phyloP scores from a whole-genome alignment of 352 stramenopile genomes.

The Phytophthora ramorum region DNA sequence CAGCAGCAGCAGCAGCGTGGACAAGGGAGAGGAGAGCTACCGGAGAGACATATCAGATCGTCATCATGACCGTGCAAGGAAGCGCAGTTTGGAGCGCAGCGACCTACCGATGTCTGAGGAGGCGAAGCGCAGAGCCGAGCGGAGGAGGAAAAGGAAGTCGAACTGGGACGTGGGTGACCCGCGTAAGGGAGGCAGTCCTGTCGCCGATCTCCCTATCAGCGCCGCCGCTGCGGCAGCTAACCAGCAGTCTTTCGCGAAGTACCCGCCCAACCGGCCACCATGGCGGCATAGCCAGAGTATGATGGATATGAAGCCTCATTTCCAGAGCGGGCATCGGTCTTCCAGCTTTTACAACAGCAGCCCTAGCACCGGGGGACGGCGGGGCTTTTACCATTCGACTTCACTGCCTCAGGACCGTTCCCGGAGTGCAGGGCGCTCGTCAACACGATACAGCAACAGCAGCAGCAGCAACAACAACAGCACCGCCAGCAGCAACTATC shows the following conservation, averaged over 20 bases:
- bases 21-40: conserved; percentile 22
- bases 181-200: conserved; percentile 45
- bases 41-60: conserved; percentile 22
- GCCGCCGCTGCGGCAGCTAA: conserved; percentile 43
- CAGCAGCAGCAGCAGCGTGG: conserved; percentile 38
- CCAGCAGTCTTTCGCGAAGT: conserved; percentile 63
- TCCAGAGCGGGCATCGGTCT: conserved; percentile 42
- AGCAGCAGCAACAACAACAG: conserved; percentile 34
- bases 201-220: conserved; percentile 37
- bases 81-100: conserved; percentile 50
- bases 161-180: conserved; percentile 89
- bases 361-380: conserved; percentile 17
- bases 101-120: conserved; percentile 56
- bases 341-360: conserved; percentile 54
- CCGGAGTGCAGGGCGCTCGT: conserved; percentile 51
- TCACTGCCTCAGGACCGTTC: conserved; percentile 66
- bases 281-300: conserved; percentile 73
- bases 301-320: conserved; percentile 62
- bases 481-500: conserved; percentile 31
- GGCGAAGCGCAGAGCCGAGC: conserved; percentile 64
- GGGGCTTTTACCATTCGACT: conserved; percentile 54
- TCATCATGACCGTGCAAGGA: conserved; percentile 37
- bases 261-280: conserved; percentile 53
- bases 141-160: conserved; percentile 71
- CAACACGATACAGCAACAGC: conserved; percentile 44